Conservation (phyloP, 176 grass and related monocot species). For the Coix lacrymajobi region DNA sequence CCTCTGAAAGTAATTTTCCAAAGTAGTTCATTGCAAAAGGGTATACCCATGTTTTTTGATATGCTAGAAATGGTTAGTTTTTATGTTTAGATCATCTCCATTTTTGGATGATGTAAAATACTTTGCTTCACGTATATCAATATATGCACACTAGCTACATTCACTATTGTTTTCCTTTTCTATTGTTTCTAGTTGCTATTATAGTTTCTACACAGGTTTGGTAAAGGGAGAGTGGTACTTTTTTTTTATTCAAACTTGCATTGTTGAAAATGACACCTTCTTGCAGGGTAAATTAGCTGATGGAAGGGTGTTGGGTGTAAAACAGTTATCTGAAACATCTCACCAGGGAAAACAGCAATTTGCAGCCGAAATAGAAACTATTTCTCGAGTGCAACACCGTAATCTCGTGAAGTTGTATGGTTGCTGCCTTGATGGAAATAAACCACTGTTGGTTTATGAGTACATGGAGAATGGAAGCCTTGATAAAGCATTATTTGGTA, state of each 20-base stretch:
- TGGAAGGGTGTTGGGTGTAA: conserved; percentile 73
- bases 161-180: not conserved
- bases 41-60: not conserved
- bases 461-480: conserved; percentile 84
- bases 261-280: not conserved
- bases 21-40: not conserved
- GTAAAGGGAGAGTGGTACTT: not conserved
- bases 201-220: not conserved
- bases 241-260: not conserved
- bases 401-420: conserved; percentile 91
- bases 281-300: conserved; percentile 68
- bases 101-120: not conserved
- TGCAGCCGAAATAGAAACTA: conserved; percentile 78
- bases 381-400: conserved; percentile 79
- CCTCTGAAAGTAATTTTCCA: not conserved
- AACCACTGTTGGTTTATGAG: conserved; percentile 78
- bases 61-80: not conserved
- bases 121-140: not conserved
- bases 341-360: conserved; percentile 82
- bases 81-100: not conserved
- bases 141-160: not conserved
- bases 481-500: conserved; percentile 85
- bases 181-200: not conserved
- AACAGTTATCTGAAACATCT: conserved; percentile 69
- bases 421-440: conserved; percentile 78